Base-by-base conservation (phyloP, 164 flowering plant species). In the Stephania japonica region DNA sequence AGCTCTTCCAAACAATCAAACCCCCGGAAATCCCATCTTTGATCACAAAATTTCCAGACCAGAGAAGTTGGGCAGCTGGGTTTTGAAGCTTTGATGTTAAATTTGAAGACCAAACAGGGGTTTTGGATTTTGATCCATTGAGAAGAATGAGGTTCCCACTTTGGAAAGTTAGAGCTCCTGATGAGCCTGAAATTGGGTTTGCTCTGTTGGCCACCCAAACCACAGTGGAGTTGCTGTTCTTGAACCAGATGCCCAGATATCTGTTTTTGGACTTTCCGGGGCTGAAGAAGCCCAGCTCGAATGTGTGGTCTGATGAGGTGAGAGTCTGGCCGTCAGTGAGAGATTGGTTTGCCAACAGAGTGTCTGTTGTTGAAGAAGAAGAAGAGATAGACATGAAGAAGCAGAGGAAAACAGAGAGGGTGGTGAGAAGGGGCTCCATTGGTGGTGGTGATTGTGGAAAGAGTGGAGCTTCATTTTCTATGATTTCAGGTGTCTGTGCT, bases 1-100 rank as follows among this genome's bases (percentile, higher is more conserved):
- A 81, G 59, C 83, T 81, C 47, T 76, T 78, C 83, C 81, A 81
- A n/a, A 75, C 53, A 4, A 71, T 42, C 32, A 1, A 32, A 32
- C 1, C 38, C 38, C 1, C 38, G 23, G 53, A 62, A 56, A 18
- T 19, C 4, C 7, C 75, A 24, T 78, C 75, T 38, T 62, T 66
- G 26, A 78, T 6, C 19, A 78, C 80, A 9, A 78, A 25, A 61
- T 78, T 78, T 7, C 71, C 27, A 75, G 66, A 0, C 38, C 38
- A 32, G 38, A 32, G 38, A 4, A 69, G 32, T 59, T 69, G 56
- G 25, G 59, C 71, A 43, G 44, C 24, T 69, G 71, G 32, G 49
- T 43, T 21, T 5, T 47, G 38, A 9, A 50, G 59, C 26, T 4
- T 44, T 18, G 12, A 8, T 24, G 32, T 32, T 4, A 32, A 32